These are phyloP conservation scores for Podospora pseudocomata DNA, from an alignment of 495 filamentous ascomycete species.

Conservation along the genomic window DNA sequence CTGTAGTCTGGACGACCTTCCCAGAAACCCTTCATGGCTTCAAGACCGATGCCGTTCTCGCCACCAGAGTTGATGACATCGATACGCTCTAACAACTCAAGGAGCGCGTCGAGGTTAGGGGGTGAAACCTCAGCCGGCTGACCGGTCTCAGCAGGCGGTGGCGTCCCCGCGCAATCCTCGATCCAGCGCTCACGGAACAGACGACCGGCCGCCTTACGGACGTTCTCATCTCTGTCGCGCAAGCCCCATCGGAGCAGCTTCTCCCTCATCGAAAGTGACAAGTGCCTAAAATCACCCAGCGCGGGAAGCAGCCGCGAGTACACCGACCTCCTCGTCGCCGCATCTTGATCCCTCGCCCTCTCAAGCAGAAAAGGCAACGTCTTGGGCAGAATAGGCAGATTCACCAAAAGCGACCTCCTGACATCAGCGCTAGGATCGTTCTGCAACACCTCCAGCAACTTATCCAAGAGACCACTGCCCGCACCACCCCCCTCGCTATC, in stretches of 20 bases:
- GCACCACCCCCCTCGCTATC: slow-evolving; percentile 57
- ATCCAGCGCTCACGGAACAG: slow-evolving; percentile 95
- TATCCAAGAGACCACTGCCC: slow-evolving; percentile 63
- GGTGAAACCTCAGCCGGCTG: slow-evolving; percentile 51
- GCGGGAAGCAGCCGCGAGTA: slow-evolving; percentile 86
- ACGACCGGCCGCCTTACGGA: slow-evolving; percentile 83
- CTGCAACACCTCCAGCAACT: slow-evolving; percentile 86
- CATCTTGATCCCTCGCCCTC: slow-evolving; percentile 83
- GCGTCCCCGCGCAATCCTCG: slow-evolving; percentile 78
- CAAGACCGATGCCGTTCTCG: slow-evolving; percentile 82
- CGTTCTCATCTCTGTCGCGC: slow-evolving; percentile 90
- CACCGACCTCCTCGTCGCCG: slow-evolving; percentile 73
- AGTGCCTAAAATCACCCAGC: slow-evolving; percentile 90
- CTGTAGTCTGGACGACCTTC: slow-evolving; percentile 87
- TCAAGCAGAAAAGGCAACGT: slow-evolving; percentile 93
- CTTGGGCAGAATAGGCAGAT: slow-evolving; percentile 71
- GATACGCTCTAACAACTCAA: slow-evolving; percentile 90
- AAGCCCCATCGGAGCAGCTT: slow-evolving; percentile 95
- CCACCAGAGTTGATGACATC: slow-evolving; percentile 86
- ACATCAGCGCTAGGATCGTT: slow-evolving; percentile 95
- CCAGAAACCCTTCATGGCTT: slow-evolving; percentile 96
- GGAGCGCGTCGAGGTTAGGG: slow-evolving; percentile 69
- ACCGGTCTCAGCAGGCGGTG: slow-evolving; percentile 42
- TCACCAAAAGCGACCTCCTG: slow-evolving; percentile 79
- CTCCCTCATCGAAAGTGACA: slow-evolving; percentile 92